Evolutionary conservation across 805 yeast species (phyloP), one percentile per base, ranked within the genome.

Genomic region (Tetrapisispora pingtungensis): DNA sequence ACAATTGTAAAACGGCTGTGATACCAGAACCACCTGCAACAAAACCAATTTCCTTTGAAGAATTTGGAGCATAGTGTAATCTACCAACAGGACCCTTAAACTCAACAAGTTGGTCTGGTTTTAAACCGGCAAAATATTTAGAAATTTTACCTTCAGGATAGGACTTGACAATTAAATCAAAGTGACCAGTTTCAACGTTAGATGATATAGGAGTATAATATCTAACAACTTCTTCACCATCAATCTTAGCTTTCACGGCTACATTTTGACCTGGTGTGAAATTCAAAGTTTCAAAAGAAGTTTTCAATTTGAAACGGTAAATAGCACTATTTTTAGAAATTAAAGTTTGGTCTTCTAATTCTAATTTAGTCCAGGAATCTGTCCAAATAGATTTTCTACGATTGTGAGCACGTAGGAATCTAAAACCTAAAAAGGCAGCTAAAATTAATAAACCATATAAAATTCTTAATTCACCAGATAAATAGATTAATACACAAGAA

Each of bases 1-100:
- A 69, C 14, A 89, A 82, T 65, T 88, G 95, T 57, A 84, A 72
- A 66, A 86, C 80, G 33, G 97, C 96, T 8, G 96, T 86, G 50
- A 89, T 81, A 42, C 97, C 95, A 0, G 90, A 78, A 17, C 95
- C 95, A 52, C 93, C 95, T 7, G 89, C 90, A 53, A 84, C 70
- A 67, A 84, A 71, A 17, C 80, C 78, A 46, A 84, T 70, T 47
- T 78, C 75, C 48, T 73, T 73, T 34, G 78, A 81, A 68, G 77
- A 73, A 57, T 81, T 81, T 13, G 68, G 53, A n/a, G 50, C 55
- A 59, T 81, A 81, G 30, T 75, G 62, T 63, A 84, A 77, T 59
- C 80, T 73, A 14, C 94, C 93, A 41, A 83, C 83, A 15, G 93
- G 88, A 1, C 95, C 95, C 61, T 78, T 76, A 56, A 84, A 83